phyloP scores from a whole-genome alignment of 345 rosid species.

The Reutealis trisperma region DNA sequence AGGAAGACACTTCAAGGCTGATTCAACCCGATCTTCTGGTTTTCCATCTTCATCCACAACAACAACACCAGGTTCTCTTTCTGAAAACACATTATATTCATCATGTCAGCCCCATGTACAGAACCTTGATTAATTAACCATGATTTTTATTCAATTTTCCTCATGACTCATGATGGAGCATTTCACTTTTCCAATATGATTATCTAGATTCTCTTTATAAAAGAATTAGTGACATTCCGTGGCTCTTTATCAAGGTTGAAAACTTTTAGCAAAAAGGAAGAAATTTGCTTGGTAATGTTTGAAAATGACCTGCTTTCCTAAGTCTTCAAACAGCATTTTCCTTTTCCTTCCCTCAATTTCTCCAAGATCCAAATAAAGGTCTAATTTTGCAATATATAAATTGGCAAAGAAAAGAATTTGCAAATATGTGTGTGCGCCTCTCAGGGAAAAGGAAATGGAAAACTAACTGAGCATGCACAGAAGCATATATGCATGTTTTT shows the following conservation, averaged over 20 bases:
- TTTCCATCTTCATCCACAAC: slow-evolving; percentile 57
- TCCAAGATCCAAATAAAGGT: background rate
- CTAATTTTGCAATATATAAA: background rate
- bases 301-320: background rate
- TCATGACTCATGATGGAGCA: background rate
- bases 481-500: background rate
- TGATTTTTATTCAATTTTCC: background rate
- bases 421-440: background rate
- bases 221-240: background rate
- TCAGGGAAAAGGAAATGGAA: background rate
- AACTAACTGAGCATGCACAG: background rate
- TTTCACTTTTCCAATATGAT: background rate
- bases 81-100: slow-evolving; percentile 40
- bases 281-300: background rate
- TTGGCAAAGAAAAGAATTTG: background rate
- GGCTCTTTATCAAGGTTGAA: background rate
- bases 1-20: slow-evolving; percentile 74
- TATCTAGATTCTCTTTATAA: background rate
- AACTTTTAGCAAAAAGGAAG: background rate
- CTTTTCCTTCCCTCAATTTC: background rate
- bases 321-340: background rate
- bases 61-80: slow-evolving; percentile 52
- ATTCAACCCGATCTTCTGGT: slow-evolving; percentile 62
- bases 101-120: background rate
- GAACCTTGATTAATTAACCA: slow-evolving; percentile 1